Conservation (phyloP, 2,329 filamentous ascomycete species). For the Sporothrix luriei region DNA sequence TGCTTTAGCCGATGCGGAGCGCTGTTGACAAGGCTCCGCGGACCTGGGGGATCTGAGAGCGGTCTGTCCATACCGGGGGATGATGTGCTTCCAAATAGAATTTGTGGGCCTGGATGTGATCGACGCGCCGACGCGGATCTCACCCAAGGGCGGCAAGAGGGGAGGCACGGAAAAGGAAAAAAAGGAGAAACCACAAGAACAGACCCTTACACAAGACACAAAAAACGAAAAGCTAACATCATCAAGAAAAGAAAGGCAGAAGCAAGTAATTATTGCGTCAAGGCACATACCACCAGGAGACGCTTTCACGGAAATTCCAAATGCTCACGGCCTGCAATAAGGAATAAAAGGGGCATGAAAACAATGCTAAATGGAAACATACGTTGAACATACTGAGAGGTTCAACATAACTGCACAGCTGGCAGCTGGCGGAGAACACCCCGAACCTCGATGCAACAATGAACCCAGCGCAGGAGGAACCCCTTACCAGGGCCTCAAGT, state of each 20-base stretch:
- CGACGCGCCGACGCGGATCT: constrained; percentile 8
- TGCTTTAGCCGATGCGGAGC: neutral
- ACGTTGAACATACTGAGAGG: neutral
- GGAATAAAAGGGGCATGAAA: constrained; percentile 14
- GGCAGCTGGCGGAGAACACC: neutral
- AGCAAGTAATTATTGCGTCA: neutral
- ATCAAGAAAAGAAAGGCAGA: neutral
- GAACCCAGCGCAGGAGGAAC: constrained; percentile 2
- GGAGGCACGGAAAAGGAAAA: neutral
- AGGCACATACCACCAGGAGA: neutral
- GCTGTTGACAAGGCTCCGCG: constrained; percentile 12
- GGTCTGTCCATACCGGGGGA: neutral
- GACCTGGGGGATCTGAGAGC: constrained; percentile 1
- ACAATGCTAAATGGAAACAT: constrained; percentile 1
- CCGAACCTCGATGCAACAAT: constrained; percentile 9
- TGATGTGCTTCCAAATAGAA: constrained; percentile 12
- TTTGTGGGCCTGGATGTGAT: neutral
- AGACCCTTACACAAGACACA: neutral
- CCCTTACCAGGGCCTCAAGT: constrained; percentile 16
- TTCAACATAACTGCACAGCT: neutral
- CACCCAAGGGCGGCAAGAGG: constrained; percentile 5
- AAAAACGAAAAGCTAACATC: neutral
- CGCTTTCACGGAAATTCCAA: neutral
- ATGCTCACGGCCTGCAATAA: neutral
- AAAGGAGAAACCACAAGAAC: neutral